Conservation (phyloP, 1,139 yeast genomes). For the Blastobotrys serpentis region DNA sequence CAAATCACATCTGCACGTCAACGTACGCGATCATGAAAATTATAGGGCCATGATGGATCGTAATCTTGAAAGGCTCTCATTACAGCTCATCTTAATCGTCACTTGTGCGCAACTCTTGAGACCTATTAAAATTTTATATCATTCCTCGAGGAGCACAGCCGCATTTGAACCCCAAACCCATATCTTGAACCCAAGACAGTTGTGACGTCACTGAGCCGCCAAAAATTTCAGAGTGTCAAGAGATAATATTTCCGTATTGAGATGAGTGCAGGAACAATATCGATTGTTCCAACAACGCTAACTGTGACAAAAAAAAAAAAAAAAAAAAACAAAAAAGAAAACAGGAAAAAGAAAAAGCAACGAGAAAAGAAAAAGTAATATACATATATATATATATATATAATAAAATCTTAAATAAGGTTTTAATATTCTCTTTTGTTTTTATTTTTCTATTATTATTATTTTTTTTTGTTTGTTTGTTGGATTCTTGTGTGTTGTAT, state of each 20-base stretch:
- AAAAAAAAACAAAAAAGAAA: too few relatives aligned
- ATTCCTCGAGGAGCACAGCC: too few relatives aligned
- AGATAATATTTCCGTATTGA: background rate
- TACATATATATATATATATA: too few relatives aligned
- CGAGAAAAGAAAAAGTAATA: background rate
- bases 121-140: too few relatives aligned
- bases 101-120: too few relatives aligned
- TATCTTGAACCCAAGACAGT: too few relatives aligned
- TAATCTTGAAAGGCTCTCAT: too few relatives aligned
- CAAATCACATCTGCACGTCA: background rate
- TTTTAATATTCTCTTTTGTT: constrained; percentile 6
- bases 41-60: too few relatives aligned
- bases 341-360: too few relatives aligned
- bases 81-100: too few relatives aligned
- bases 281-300: background rate
- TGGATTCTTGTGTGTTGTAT: too few relatives aligned
- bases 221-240: background rate
- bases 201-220: background rate
- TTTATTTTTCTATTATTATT: background rate
- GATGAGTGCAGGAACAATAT: background rate
- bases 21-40: background rate
- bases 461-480: background rate
- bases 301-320: too few relatives aligned
- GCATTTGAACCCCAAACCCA: background rate
- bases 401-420: background rate